Conservation (phyloP, 139 green algal species). For the Chlorella ohadii region DNA sequence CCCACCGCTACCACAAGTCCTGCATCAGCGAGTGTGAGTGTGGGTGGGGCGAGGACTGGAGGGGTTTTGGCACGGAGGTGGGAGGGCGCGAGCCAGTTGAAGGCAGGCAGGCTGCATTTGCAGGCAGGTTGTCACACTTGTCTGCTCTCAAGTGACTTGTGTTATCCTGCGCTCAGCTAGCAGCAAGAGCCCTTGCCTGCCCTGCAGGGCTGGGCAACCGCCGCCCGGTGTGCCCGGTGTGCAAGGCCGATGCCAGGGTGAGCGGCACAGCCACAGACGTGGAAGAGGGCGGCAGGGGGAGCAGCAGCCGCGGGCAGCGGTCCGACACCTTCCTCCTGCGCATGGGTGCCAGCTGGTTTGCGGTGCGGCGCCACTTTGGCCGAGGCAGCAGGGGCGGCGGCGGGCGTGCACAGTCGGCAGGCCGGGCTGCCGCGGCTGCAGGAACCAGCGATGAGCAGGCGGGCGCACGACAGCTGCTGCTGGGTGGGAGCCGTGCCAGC, state of each 20-base stretch:
- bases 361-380: background rate
- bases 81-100: no score
- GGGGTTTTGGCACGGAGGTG: no score
- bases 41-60: no score
- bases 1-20: slow-evolving; percentile 50
- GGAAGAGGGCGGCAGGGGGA: background rate
- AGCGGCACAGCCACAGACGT: background rate
- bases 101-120: no score
- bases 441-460: background rate
- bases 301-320: background rate
- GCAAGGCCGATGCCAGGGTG: slow-evolving; percentile 50
- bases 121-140: no score
- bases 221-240: slow-evolving; percentile 60
- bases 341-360: slow-evolving; percentile 8
- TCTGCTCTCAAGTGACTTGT: no score
- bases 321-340: background rate
- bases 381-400: background rate
- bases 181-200: no score
- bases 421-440: background rate
- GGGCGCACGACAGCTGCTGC: background rate
- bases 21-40: no score
- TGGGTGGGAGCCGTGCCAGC: background rate
- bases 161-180: no score
- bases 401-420: background rate
- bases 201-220: slow-evolving; percentile 47